Conservation (phyloP, 1,284 basidiomycete genomes). For the Farysia itapuensis region DNA sequence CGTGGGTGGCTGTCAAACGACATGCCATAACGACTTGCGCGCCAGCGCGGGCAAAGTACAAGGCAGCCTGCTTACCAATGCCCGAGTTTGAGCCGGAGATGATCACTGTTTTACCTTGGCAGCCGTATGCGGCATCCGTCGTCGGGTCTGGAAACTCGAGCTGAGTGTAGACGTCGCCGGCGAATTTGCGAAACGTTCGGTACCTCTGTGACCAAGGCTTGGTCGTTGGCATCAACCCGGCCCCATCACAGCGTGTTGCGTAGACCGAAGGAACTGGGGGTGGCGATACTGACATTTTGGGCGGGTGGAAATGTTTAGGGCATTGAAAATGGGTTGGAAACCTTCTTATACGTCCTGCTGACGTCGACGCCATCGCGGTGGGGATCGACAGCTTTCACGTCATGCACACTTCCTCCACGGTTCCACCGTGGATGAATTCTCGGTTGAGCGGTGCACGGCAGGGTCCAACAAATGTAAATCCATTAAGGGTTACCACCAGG, state of each 20-base stretch:
- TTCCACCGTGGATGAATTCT: no score
- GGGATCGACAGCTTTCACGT: no score
- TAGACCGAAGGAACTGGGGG: constrained; percentile 45
- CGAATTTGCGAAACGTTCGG: constrained; percentile 18
- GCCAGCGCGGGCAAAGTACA: constrained; percentile 33
- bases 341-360: no score
- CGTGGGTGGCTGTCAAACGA: constrained; percentile 40
- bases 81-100: constrained; percentile 45
- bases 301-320: no score
- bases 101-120: constrained; percentile 40
- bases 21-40: constrained; percentile 48
- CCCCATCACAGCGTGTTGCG: constrained; percentile 45
- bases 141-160: constrained; percentile 10
- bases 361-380: no score
- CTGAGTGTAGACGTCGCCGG: constrained; percentile 3
- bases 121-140: constrained; percentile 14
- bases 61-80: constrained; percentile 43
- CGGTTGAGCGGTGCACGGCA: no score
- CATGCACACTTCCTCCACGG: no score
- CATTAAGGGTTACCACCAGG: no score
- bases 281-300: no score
- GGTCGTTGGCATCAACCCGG: constrained; percentile 37
- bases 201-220: constrained; percentile 21
- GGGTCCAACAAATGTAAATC: no score
- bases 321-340: no score